phyloP scores from a whole-genome alignment of 2,329 filamentous ascomycete species.

The Ophiostoma montium region DNA sequence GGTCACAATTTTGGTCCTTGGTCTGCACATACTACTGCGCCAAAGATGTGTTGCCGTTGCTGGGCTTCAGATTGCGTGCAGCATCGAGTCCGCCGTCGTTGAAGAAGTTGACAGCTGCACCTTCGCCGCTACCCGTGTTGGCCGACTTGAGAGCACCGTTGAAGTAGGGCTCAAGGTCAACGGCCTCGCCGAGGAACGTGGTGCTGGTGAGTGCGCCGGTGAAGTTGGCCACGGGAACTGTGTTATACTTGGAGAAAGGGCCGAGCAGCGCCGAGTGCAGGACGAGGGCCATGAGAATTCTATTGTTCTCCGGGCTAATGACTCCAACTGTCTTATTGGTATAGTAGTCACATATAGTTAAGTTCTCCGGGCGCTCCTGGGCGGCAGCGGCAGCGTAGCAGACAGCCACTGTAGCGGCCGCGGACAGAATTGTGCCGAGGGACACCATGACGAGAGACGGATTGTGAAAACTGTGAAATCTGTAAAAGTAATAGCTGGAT shows the following conservation, averaged over 20 bases:
- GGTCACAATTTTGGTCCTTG: too few species aligned
- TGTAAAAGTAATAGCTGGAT: too few species aligned
- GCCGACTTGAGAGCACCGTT: conserved; percentile 6
- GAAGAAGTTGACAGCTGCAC: conserved; percentile 6
- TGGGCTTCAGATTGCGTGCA: background rate
- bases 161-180: conserved; percentile 9
- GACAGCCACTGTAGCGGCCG: background rate
- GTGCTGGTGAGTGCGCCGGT: conserved; percentile 4
- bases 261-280: conserved; percentile 9
- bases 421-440: background rate
- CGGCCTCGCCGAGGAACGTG: conserved; percentile 4
- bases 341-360: conserved; percentile 8
- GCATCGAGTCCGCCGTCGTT: conserved; percentile 6
- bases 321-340: conserved; percentile 6
- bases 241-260: conserved; percentile 10
- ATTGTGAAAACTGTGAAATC: too few species aligned
- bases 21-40: conserved; percentile 6
- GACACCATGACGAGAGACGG: background rate
- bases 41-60: conserved; percentile 6
- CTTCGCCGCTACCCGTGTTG: conserved; percentile 1
- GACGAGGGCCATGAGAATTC: conserved; percentile 7
- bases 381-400: background rate
- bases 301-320: conserved; percentile 3
- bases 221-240: conserved; percentile 3
- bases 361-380: conserved; percentile 3